Conservation (phyloP, 306 rosid genomes). For the Benincasa hispida region DNA sequence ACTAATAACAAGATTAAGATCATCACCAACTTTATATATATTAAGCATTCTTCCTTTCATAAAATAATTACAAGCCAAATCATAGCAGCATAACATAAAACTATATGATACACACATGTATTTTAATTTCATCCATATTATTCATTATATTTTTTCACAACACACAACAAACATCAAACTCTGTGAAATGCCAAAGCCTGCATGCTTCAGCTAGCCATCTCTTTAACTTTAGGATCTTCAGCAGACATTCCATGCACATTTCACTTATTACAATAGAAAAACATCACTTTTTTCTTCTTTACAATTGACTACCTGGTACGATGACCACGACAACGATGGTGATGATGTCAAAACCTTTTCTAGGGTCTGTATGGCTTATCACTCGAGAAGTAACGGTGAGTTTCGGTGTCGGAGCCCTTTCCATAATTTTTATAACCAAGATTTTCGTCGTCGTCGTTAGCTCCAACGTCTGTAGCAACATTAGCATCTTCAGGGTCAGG, state of each 20-base stretch:
- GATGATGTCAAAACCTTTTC: neutral
- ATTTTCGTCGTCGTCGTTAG: neutral
- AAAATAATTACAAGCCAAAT: neutral
- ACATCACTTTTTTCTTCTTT: neutral
- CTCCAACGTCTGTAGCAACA: neutral
- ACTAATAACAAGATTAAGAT: neutral
- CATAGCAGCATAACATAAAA: neutral
- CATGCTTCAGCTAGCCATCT: neutral
- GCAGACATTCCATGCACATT: neutral
- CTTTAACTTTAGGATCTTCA: neutral
- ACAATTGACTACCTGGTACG: neutral
- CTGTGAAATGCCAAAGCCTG: neutral
- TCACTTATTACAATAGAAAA: neutral
- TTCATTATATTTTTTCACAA: neutral
- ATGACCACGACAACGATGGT: neutral
- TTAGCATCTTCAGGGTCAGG: neutral
- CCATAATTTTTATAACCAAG: neutral
- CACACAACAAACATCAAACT: neutral
- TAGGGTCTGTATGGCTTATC: neutral
- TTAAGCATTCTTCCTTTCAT: neutral
- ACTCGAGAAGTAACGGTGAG: slow-evolving; percentile 1
- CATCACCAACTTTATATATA: neutral
- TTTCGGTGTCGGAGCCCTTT: neutral
- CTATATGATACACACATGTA: neutral
- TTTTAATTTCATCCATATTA: neutral